These are phyloP conservation scores for Lachancea lanzarotensis DNA, from an alignment of 805 yeast genomes.

Conservation along the genomic window DNA sequence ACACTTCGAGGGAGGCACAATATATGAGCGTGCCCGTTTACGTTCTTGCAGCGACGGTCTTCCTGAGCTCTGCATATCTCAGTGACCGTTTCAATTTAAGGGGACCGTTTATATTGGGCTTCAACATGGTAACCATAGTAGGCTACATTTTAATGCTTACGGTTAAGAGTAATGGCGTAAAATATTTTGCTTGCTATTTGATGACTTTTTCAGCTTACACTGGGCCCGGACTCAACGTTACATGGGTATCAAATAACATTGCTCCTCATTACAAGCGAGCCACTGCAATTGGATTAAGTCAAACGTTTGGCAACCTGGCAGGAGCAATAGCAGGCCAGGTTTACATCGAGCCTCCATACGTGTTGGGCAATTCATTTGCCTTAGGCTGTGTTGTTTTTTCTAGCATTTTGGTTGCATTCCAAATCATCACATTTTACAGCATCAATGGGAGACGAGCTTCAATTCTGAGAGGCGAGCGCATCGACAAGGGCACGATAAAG, in stretches of 20 bases:
- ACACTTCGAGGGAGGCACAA: conserved; percentile 31
- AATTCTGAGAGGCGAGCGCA: too few relatives aligned
- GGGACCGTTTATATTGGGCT: conserved; percentile 29
- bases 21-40: conserved; percentile 38
- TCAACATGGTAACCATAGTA: conserved; percentile 25
- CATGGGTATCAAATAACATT: conserved; percentile 36
- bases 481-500: too few relatives aligned
- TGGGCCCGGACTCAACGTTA: conserved; percentile 32
- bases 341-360: conserved; percentile 35
- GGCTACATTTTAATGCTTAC: conserved; percentile 33
- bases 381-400: conserved; percentile 30
- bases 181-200: conserved; percentile 29
- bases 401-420: conserved; percentile 12
- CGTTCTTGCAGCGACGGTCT: conserved; percentile 29
- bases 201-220: conserved; percentile 34
- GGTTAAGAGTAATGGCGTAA: conserved; percentile 19
- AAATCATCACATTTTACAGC: not conserved
- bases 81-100: conserved; percentile 29
- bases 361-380: conserved; percentile 35
- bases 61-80: conserved; percentile 21
- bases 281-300: conserved; percentile 37
- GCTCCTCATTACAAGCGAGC: conserved; percentile 39
- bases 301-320: conserved; percentile 39
- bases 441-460: too few relatives aligned
- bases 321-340: conserved; percentile 41